phyloP scores from a whole-genome alignment of 345 rosid genomes.

The Euphorbia tirucalli region DNA sequence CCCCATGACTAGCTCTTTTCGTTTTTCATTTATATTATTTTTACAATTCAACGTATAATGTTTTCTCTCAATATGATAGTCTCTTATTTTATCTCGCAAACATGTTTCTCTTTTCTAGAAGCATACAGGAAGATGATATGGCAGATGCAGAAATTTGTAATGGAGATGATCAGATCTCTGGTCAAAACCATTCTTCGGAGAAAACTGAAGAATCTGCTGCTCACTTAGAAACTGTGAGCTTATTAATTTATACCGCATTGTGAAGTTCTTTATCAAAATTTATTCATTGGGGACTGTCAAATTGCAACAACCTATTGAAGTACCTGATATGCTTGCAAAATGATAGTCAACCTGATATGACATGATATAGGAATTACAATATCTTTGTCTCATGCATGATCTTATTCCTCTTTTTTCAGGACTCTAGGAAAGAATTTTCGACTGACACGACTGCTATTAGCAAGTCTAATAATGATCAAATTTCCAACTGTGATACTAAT shows the following conservation, averaged over 20 bases:
- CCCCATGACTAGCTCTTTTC: neutral
- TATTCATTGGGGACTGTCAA: neutral
- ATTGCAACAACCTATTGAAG: neutral
- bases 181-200: constrained; percentile 45
- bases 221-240: constrained; percentile 41
- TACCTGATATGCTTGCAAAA: neutral
- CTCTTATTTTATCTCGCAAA: constrained; percentile 5
- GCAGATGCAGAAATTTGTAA: constrained; percentile 49
- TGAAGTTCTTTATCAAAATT: neutral
- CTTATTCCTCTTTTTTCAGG: constrained; percentile 39
- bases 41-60: neutral
- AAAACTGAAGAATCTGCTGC: constrained; percentile 42
- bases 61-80: constrained; percentile 5
- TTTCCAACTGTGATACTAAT: constrained; percentile 40
- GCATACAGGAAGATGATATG: constrained; percentile 51
- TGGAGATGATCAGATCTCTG: constrained; percentile 50
- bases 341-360: constrained; percentile 4
- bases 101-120: constrained; percentile 37
- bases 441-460: constrained; percentile 40
- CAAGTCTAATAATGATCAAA: constrained; percentile 43
- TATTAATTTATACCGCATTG: neutral
- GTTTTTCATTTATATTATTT: neutral
- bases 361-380: constrained; percentile 1
- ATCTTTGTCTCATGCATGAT: constrained; percentile 6
- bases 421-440: constrained; percentile 39